These are phyloP conservation scores for Saccharomycopsis guyanensis DNA, from an alignment of 805 yeast genomes.

Conservation along the genomic window DNA sequence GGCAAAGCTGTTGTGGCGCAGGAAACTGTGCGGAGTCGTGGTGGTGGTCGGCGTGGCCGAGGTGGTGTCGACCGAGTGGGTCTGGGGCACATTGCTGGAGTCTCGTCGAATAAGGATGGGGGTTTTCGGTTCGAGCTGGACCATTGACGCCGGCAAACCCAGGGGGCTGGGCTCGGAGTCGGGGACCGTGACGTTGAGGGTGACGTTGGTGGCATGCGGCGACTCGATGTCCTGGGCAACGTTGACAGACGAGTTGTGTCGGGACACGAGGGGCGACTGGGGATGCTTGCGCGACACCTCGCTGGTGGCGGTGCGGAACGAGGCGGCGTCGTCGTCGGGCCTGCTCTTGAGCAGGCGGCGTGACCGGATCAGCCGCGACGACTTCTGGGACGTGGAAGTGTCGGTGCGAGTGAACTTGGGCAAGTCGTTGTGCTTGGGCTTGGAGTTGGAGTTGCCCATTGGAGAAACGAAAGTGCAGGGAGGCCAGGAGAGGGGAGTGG, in stretches of 20 bases:
- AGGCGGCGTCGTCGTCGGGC: conserved; percentile 27
- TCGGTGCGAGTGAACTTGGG: conserved; percentile 48
- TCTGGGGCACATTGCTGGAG: conserved; percentile 31
- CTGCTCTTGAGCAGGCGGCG: conserved; percentile 26
- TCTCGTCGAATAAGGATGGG: conserved; percentile 59
- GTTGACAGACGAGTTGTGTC: conserved; percentile 23
- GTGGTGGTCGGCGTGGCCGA: conserved; percentile 22
- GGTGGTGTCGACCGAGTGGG: conserved; percentile 26
- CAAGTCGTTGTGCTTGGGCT: conserved; percentile 26
- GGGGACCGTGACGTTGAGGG: conserved; percentile 22
- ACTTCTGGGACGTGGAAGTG: conserved; percentile 43
- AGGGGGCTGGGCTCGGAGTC: background rate
- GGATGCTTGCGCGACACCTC: conserved; percentile 23
- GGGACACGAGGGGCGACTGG: conserved; percentile 11
- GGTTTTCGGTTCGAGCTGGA: conserved; percentile 60
- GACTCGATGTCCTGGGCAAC: conserved; percentile 8
- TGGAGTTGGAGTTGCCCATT: conserved; percentile 50
- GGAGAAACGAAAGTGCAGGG: no score
- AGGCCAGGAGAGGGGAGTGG: no score
- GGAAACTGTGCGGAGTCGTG: conserved; percentile 15
- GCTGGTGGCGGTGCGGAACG: conserved; percentile 28
- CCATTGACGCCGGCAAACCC: conserved; percentile 58
- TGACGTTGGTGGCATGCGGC: conserved; percentile 9
- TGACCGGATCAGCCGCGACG: conserved; percentile 30
- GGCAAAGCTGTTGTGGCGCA: conserved; percentile 16